Evolutionary conservation across 805 yeast species (phyloP).

Genomic region (Starmerella scarabaei): DNA sequence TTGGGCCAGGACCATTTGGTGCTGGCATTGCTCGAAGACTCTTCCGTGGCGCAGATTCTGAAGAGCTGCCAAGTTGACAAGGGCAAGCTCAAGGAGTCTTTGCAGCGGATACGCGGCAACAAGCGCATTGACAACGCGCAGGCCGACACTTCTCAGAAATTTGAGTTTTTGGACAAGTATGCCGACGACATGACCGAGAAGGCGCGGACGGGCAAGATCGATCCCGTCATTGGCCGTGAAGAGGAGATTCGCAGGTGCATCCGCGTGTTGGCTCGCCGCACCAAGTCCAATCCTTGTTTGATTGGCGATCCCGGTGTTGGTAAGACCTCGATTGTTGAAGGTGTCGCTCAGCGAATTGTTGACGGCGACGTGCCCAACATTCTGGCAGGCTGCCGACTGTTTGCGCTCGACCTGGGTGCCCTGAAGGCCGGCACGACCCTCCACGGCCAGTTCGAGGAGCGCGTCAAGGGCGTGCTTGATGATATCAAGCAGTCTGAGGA

Average conservation of each 20-base stretch:
- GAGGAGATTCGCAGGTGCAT: constrained; percentile 95
- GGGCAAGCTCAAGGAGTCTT: constrained; percentile 64
- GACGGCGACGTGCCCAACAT: constrained; percentile 92
- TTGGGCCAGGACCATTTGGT: constrained; percentile 91
- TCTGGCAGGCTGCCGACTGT: constrained; percentile 65
- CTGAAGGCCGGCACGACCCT: constrained; percentile 97
- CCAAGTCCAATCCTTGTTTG: constrained; percentile 89
- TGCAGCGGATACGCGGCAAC: constrained; percentile 71
- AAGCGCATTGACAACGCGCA: constrained; percentile 85
- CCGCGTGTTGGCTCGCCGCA: constrained; percentile 89
- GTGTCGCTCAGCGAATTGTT: constrained; percentile 93
- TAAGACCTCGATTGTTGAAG: constrained; percentile 95
- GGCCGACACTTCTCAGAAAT: constrained; percentile 78
- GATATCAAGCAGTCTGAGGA: constrained; percentile 82
- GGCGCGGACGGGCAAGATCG: constrained; percentile 88
- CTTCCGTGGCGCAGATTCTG: constrained; percentile 52
- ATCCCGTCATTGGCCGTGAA: constrained; percentile 97
- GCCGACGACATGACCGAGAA: constrained; percentile 88
- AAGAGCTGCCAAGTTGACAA: constrained; percentile 53
- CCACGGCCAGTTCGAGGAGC: constrained; percentile 97
- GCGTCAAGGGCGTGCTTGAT: constrained; percentile 89
- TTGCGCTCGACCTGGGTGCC: constrained; percentile 88
- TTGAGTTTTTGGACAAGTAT: constrained; percentile 76
- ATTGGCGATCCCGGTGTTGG: constrained; percentile 99
- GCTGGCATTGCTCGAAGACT: constrained; percentile 71